Evolutionary conservation across 1,139 yeast species (phyloP).

Genomic region (Candida labiduridarum): DNA sequence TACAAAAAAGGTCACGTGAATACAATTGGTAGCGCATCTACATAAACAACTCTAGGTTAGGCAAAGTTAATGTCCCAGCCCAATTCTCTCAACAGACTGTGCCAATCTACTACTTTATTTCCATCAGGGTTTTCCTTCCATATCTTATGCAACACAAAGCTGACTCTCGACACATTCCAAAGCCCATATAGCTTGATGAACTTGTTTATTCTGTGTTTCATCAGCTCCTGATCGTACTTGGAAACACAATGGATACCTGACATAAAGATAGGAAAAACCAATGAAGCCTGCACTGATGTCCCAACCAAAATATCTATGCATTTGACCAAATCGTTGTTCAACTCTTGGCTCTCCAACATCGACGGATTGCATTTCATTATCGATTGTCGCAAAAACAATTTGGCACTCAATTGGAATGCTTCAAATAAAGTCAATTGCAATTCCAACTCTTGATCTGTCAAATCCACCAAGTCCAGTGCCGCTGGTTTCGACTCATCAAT

Average conservation of each 20-base stretch:
- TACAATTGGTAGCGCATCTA: not conserved
- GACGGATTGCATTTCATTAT: slow-evolving; percentile 63
- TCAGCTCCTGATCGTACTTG: slow-evolving; percentile 48
- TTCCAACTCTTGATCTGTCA: slow-evolving; percentile 59
- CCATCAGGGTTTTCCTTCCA: slow-evolving; percentile 46
- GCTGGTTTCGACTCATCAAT: slow-evolving; percentile 60
- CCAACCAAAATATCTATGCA: slow-evolving; percentile 66
- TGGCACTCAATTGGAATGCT: slow-evolving; percentile 69
- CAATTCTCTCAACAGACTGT: slow-evolving; percentile 58
- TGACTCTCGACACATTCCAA: slow-evolving; percentile 65
- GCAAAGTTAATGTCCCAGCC: slow-evolving; percentile 87
- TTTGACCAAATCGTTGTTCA: slow-evolving; percentile 55
- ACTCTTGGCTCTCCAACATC: slow-evolving; percentile 62
- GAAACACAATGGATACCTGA: slow-evolving; percentile 71
- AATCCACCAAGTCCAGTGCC: slow-evolving; percentile 45
- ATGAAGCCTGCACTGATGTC: slow-evolving; percentile 68
- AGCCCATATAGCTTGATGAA: slow-evolving; percentile 66
- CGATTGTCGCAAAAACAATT: slow-evolving; percentile 66
- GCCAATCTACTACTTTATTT: slow-evolving; percentile 60
- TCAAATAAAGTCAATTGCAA: slow-evolving; percentile 73
- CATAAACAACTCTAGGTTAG: slow-evolving; percentile 18
- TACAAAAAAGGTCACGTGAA: slow-evolving; percentile 5
- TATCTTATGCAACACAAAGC: slow-evolving; percentile 57
- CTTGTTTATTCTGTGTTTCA: slow-evolving; percentile 55
- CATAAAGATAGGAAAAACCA: slow-evolving; percentile 76